Conservation (phyloP, 2,329 filamentous ascomycete species). For the Aspergillus glaucus region DNA sequence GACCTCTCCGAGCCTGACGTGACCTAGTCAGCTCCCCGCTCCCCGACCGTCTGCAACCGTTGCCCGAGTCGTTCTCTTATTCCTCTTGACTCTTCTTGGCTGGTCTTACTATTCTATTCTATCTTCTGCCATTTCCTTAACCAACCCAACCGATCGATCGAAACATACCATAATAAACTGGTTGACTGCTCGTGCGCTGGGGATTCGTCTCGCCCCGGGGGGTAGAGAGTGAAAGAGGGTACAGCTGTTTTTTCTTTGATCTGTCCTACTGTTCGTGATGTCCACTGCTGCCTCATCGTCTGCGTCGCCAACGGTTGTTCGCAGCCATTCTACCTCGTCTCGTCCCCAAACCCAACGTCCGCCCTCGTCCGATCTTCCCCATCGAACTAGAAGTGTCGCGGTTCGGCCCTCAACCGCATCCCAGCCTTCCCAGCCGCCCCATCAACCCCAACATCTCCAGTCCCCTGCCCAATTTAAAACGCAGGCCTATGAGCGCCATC, state of each 20-base stretch:
- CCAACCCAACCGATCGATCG: neutral
- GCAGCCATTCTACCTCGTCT: slow-evolving; percentile 46
- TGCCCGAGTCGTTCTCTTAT: neutral
- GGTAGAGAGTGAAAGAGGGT: neutral
- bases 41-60: neutral
- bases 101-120: neutral
- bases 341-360: slow-evolving; percentile 37
- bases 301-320: slow-evolving; percentile 42
- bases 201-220: neutral
- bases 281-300: slow-evolving; percentile 42
- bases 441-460: slow-evolving; percentile 22
- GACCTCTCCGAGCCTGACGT: neutral
- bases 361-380: slow-evolving; percentile 37
- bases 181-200: neutral
- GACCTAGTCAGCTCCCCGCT: neutral
- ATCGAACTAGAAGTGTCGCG: slow-evolving; percentile 42
- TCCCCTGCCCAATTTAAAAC: slow-evolving; percentile 29
- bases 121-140: neutral
- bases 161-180: neutral
- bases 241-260: neutral
- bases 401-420: slow-evolving; percentile 35
- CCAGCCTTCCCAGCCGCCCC: slow-evolving; percentile 28
- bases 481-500: slow-evolving; percentile 40
- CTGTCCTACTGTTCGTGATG: slow-evolving; percentile 26
- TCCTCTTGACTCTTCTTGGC: neutral